Base-by-base conservation (phyloP, 345 rosid genomes). In the Rhizophora apiculata region DNA sequence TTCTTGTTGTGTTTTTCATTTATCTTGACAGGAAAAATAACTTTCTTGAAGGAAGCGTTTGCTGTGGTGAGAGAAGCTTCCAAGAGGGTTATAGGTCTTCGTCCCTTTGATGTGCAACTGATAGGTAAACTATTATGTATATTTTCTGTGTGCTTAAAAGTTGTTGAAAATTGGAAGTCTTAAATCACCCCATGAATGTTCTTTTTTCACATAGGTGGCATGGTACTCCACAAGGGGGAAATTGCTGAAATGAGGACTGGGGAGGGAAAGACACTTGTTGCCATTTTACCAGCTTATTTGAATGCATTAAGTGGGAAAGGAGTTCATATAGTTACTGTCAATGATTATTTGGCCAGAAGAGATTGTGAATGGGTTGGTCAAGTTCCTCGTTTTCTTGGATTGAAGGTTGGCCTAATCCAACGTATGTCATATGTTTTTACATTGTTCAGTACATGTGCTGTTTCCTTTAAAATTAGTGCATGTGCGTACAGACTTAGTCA, bases 351-450 rank as follows among this genome's bases (percentile, higher is more conserved):
- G 34, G 98, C 98, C 29, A 84, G 98, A 68, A 76, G 97, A 73
- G 98, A 94, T 83, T 94, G 97, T 75, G 98, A 94, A 76, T 94
- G 98, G 98, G 97, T 94, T 82, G 98, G 98, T 59, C 98, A 94
- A 83, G 96, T 94, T 82, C 97, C 96, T 37, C 87, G 98, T 21
- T 94, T 94, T 76, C 97, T 94, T 58, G 98, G 98, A 75, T 74
- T 94, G 91, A 91, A 88, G 89, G 98, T 94, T 87, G 98, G 98
- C 85, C 83, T 94, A 76, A 94, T 94, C 86, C 97, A 94, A 78
- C 96, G 96, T 89, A 88, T 78, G 96, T 88, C 73, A 70, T 83
- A 63, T 82, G 77, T 85, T 73, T 73, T 63, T 53, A 13, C 60
- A 53, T 68, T 61, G 53, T 67, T 68, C 58, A 62, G 20, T 64